These are phyloP conservation scores for Tetrapisispora nanseiensis DNA, from an alignment of 805 yeast species.

Conservation along the genomic window DNA sequence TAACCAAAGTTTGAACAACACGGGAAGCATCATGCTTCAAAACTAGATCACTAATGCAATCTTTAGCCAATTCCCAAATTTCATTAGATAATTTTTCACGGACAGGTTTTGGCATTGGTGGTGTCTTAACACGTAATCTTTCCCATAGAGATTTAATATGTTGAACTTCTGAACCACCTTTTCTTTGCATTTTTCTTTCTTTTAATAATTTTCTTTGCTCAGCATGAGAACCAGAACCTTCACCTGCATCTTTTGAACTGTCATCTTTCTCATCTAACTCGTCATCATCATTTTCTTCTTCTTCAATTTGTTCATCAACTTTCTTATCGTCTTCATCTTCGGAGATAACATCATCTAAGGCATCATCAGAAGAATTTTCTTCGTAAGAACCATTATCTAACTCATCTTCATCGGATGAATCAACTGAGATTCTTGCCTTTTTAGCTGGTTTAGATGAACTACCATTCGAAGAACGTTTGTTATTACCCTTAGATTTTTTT, in stretches of 20 bases:
- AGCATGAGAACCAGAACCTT: slow-evolving; percentile 43
- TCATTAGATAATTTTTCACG: slow-evolving; percentile 74
- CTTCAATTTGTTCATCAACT: slow-evolving; percentile 15
- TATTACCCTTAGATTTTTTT: slow-evolving; percentile 8
- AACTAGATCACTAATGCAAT: slow-evolving; percentile 72
- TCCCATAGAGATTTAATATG: slow-evolving; percentile 87
- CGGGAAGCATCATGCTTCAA: slow-evolving; percentile 94
- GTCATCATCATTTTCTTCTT: slow-evolving; percentile 28
- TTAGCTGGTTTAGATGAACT: slow-evolving; percentile 6
- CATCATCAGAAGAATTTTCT: slow-evolving; percentile 20
- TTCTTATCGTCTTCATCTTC: slow-evolving; percentile 21
- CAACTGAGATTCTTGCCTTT: slow-evolving; percentile 27
- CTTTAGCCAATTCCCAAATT: slow-evolving; percentile 74
- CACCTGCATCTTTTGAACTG: slow-evolving; percentile 25
- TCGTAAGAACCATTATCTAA: slow-evolving; percentile 11
- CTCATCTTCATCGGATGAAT: slow-evolving; percentile 28
- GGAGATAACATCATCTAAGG: slow-evolving; percentile 15
- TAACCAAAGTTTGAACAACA: slow-evolving; percentile 87
- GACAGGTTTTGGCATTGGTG: slow-evolving; percentile 65
- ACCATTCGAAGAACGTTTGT: slow-evolving; percentile 6
- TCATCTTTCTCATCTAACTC: slow-evolving; percentile 23
- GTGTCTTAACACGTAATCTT: slow-evolving; percentile 72
- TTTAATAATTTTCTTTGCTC: slow-evolving; percentile 70
- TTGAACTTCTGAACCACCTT: slow-evolving; percentile 79
- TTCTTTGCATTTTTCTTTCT: slow-evolving; percentile 81